These are phyloP conservation scores for Tubosaeta brunneosetosa DNA, from an alignment of 768 basidiomycete genomes.

Conservation along the genomic window DNA sequence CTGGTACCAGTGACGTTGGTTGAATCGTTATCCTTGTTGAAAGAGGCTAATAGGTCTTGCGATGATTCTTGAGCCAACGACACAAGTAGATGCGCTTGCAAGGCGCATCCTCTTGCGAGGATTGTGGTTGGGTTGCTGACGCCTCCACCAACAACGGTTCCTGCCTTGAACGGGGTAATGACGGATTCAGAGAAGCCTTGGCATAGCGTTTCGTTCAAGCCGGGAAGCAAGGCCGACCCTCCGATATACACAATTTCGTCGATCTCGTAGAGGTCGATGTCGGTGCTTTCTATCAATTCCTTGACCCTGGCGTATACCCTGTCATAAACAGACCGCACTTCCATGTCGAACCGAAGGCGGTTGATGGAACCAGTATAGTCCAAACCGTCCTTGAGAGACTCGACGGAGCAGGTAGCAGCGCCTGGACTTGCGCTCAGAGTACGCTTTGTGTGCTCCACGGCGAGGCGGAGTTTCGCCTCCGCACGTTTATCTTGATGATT, in stretches of 20 bases:
- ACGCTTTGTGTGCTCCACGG: conserved; percentile 92
- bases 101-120: conserved; percentile 69
- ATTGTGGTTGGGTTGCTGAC: conserved; percentile 75
- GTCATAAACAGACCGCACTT: conserved; percentile 56
- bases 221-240: conserved; percentile 69
- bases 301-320: conserved; percentile 48
- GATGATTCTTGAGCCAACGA: conserved; percentile 45
- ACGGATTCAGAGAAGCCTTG: conserved; percentile 58
- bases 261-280: conserved; percentile 59
- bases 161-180: conserved; percentile 59
- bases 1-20: conserved; percentile 52
- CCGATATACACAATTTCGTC: conserved; percentile 82
- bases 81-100: conserved; percentile 64
- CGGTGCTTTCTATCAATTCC: conserved; percentile 47
- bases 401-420: conserved; percentile 88
- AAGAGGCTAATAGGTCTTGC: conserved; percentile 48
- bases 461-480: conserved; percentile 88
- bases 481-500: conserved; percentile 70
- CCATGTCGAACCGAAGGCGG: conserved; percentile 54
- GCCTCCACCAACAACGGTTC: conserved; percentile 68
- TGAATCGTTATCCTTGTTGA: conserved; percentile 38
- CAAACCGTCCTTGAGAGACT: conserved; percentile 88
- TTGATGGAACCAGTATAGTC: conserved; percentile 79
- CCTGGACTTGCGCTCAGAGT: conserved; percentile 83
- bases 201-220: conserved; percentile 57